A percentile compares a stretch with the other conserved stretches of the same genome.
These are phyloP conservation scores for Pythium guiyangense DNA, from an alignment of 352 stramenopile genomes.

Conservation along the genomic window DNA sequence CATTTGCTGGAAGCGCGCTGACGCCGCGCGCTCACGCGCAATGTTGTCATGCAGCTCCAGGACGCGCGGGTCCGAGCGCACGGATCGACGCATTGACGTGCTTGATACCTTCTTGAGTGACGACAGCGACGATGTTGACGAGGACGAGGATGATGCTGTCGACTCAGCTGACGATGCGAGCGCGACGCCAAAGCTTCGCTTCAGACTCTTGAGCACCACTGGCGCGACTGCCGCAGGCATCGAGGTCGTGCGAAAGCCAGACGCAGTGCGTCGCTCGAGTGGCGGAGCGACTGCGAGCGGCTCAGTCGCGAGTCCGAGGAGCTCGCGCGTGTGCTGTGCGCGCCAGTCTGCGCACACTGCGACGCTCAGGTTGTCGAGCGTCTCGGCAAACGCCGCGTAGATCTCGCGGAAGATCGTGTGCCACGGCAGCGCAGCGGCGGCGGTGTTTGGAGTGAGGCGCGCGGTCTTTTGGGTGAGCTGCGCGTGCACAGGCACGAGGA, in stretches of 20 bases:
- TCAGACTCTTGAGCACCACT: constrained; percentile 30
- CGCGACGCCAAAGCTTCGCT: constrained; percentile 28
- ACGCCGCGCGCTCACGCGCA: constrained; percentile 36
- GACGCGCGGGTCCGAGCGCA: constrained; percentile 10
- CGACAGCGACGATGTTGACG: not conserved
- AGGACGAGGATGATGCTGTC: not conserved
- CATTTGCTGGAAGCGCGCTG: constrained; percentile 54
- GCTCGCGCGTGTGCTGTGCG: constrained; percentile 11
- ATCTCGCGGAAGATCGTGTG: constrained; percentile 49
- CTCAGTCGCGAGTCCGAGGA: too few relatives aligned
- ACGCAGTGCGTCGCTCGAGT: not conserved
- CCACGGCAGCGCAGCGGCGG: constrained; percentile 38
- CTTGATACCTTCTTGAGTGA: not conserved
- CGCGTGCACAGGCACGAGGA: constrained; percentile 51
- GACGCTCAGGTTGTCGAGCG: constrained; percentile 39
- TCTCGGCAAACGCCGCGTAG: constrained; percentile 59
- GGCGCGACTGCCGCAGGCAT: constrained; percentile 9
- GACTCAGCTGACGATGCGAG: not conserved
- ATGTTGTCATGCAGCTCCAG: constrained; percentile 52
- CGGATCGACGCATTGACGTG: not conserved
- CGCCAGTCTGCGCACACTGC: constrained; percentile 30
- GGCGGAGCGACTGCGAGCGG: not conserved
- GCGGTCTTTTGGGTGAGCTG: constrained; percentile 19
- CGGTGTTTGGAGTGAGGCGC: not conserved
- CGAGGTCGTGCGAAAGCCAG: not conserved